Evolutionary conservation across 768 basidiomycete species (phyloP).

Genomic region (Symmetrospora coprosmae): DNA sequence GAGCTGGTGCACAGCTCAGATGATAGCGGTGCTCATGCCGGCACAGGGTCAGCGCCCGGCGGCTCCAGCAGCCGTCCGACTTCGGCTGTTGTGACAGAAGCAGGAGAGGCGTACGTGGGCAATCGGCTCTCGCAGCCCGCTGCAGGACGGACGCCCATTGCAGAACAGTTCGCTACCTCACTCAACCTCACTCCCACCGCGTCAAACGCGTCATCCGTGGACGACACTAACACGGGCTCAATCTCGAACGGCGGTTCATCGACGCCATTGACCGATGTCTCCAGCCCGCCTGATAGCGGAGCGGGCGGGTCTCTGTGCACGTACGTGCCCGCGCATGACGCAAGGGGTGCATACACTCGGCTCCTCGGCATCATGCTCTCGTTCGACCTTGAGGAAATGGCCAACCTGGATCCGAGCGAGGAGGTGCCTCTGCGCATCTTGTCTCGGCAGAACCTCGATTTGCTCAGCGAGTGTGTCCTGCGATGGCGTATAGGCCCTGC

Average conservation of each 20-base stretch:
- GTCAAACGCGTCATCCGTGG: neutral
- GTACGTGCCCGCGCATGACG: constrained; percentile 84
- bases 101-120: constrained; percentile 17
- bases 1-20: neutral
- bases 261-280: neutral
- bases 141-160: constrained; percentile 1
- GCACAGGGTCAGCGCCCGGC: neutral
- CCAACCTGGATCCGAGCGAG: constrained; percentile 78
- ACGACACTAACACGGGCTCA: neutral
- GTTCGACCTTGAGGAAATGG: constrained; percentile 75
- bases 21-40: too few relatives aligned
- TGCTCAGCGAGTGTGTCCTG: constrained; percentile 73
- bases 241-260: neutral
- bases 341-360: constrained; percentile 68
- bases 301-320: constrained; percentile 30
- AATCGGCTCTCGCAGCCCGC: neutral
- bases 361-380: constrained; percentile 69
- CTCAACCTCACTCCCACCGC: neutral
- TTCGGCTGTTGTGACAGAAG: neutral
- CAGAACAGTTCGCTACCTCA: constrained; percentile 11
- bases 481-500: constrained; percentile 77
- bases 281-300: neutral
- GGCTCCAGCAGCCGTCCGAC: neutral
- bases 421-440: constrained; percentile 89
- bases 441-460: constrained; percentile 58